Evolutionary conservation across 2,329 filamentous ascomycete species (phyloP), one percentile per base, ranked within the genome.

Genomic region (Trichoderma lentiforme): DNA sequence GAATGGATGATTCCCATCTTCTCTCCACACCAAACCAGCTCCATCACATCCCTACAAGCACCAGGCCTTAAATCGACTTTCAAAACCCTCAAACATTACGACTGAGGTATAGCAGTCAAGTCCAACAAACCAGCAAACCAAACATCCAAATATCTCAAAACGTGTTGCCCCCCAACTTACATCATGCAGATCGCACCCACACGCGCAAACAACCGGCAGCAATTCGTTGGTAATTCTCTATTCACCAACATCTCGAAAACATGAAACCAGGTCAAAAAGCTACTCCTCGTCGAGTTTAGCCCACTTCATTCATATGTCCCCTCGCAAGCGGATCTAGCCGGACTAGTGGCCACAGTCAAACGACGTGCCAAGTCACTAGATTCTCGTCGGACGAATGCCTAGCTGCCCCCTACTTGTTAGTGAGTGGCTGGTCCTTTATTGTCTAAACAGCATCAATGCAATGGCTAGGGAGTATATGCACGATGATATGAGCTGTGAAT

Each of bases 321-420:
- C 39, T 32, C 18, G n/a, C 62, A 24, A 65, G 39, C 62, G 62
- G 62, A 65, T 65, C 62, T 43, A 53, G 39, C 62, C 62, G 62
- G 18, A 32, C 34, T 28, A 62, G 60, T 30, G 60, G 34, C 60
- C 21, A 39, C 56, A 9, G 60, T 26, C 21, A 62, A 18, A 62
- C 39, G 5, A 7, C 24, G 11, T 51, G 43, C 43, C 43, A 43
- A 11, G 14, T 39, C 36, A 28, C 21, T 63, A 63, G 36, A 26
- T 28, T 43, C 60, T 43, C 34, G 7, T 24, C 56, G 30, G 32
- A 30, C 32, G 18, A 15, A 39, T n/a, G 24, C n/a, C 32, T 60
- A 30, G 53, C 12, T 15, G 53, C 3, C 24, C 12, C 53, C n/a
- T 39, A 61, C 6, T 24, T 15, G 4, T n/a, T 43, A 43, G 39